phyloP scores from a whole-genome alignment of 805 yeast genomes.

The Pichia heedii region DNA sequence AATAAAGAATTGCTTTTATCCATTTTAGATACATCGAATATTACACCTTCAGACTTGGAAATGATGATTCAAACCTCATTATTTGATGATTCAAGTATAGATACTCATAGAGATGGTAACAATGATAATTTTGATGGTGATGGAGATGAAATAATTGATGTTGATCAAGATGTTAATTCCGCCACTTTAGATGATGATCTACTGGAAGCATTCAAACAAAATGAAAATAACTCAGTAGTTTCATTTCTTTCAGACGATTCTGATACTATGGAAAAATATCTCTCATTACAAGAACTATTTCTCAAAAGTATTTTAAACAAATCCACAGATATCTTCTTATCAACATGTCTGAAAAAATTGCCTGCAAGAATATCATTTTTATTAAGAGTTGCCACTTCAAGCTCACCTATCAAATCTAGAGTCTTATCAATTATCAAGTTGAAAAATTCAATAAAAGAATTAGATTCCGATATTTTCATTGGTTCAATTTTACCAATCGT shows the following conservation, averaged over 20 bases:
- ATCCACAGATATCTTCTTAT: slow-evolving; percentile 14
- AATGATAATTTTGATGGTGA: slow-evolving; percentile 22
- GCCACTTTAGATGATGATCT: slow-evolving; percentile 16
- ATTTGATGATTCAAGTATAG: slow-evolving; percentile 12
- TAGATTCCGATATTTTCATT: slow-evolving; percentile 27
- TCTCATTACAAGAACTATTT: slow-evolving; percentile 33
- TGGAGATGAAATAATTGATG: slow-evolving; percentile 24
- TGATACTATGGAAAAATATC: slow-evolving; percentile 33
- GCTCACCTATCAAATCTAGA: slow-evolving; percentile 51
- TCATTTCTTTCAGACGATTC: slow-evolving; percentile 30
- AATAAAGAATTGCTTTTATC: slow-evolving; percentile 32
- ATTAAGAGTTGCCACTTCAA: slow-evolving; percentile 45
- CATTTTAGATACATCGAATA: slow-evolving; percentile 28
- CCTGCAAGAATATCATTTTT: slow-evolving; percentile 44
- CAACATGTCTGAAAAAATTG: slow-evolving; percentile 11
- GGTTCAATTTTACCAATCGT: slow-evolving; percentile 54
- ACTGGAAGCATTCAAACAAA: slow-evolving; percentile 3
- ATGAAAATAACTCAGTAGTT: slow-evolving; percentile 10
- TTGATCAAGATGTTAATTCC: slow-evolving; percentile 18
- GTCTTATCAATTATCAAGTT: slow-evolving; percentile 38
- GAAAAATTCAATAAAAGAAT: slow-evolving; percentile 28
- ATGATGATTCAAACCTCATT: slow-evolving; percentile 63
- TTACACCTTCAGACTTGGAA: slow-evolving; percentile 42
- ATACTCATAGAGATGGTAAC: too few relatives aligned
- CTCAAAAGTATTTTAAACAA: slow-evolving; percentile 31